These are phyloP conservation scores for Nakazawaea siamensis DNA, from an alignment of 805 yeast species.

Conservation along the genomic window DNA sequence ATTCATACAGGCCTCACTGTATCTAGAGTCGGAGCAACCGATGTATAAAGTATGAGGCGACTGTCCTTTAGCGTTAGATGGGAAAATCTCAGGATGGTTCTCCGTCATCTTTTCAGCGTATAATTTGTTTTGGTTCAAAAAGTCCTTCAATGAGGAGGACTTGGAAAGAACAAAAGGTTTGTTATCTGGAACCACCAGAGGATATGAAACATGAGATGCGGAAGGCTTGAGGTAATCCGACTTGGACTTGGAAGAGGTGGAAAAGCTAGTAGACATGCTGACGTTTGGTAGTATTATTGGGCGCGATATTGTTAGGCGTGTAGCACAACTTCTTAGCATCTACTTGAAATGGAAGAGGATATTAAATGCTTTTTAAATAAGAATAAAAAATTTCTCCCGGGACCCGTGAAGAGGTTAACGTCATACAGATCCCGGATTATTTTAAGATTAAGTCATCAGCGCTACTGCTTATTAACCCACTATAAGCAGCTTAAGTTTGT, in stretches of 20 bases:
- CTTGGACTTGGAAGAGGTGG: background rate
- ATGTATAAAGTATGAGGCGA: constrained; percentile 91
- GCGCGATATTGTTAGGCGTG: too few species aligned
- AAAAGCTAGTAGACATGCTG: background rate
- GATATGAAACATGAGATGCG: constrained; percentile 2
- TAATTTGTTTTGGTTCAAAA: constrained; percentile 35
- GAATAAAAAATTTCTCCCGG: too few species aligned
- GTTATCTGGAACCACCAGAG: background rate
- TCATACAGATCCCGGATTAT: too few species aligned
- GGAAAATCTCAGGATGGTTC: constrained; percentile 50
- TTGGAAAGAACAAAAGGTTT: constrained; percentile 36
- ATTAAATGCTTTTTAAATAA: too few species aligned
- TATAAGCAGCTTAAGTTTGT: too few species aligned
- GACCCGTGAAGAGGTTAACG: too few species aligned
- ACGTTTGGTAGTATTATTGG: background rate
- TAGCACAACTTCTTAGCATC: too few species aligned
- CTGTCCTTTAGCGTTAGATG: constrained; percentile 71
- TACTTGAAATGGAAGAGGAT: too few species aligned
- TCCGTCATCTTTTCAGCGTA: constrained; percentile 38
- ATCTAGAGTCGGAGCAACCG: constrained; percentile 90
- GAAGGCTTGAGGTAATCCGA: background rate
- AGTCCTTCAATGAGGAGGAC: constrained; percentile 41
- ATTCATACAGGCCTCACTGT: constrained; percentile 69
- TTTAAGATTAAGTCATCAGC: too few species aligned
- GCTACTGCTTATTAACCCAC: too few species aligned